A percentile compares a stretch with the other conserved stretches of the same genome.
Evolutionary conservation across 1,139 yeast genomes (phyloP).

Genomic region (Arxiozyma slooffiae): DNA sequence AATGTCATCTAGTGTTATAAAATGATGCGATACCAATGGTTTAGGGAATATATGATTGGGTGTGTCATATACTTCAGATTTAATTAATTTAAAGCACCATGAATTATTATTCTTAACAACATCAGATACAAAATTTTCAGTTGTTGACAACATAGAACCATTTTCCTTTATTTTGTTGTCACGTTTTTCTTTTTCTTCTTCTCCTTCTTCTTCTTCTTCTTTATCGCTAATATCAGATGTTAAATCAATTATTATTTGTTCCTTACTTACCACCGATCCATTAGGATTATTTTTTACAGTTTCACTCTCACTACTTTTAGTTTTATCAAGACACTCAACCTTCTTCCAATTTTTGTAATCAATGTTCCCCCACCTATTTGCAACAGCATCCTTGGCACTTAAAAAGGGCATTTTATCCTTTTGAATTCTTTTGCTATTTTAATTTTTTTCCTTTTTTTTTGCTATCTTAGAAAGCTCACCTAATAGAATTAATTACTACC

Average conservation of each 20-base stretch:
- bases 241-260: background rate
- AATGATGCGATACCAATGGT: constrained; percentile 12
- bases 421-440: background rate
- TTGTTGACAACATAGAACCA: background rate
- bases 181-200: background rate
- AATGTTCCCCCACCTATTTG: constrained; percentile 1
- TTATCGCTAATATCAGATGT: background rate
- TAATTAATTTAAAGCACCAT: constrained; percentile 24
- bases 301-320: too few relatives aligned
- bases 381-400: background rate
- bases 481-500: too few relatives aligned
- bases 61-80: constrained; percentile 27
- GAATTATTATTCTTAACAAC: background rate
- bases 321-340: background rate
- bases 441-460: background rate
- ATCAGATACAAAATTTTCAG: background rate
- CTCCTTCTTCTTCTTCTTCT: background rate
- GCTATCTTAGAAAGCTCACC: background rate
- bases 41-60: background rate
- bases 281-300: too few relatives aligned
- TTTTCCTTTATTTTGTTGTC: background rate
- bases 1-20: constrained; percentile 25
- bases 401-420: background rate
- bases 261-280: background rate
- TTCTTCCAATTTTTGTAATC: background rate